Percentiles rank a stretch among this genome's conserved stretches.
Evolutionary conservation across 2,329 filamentous ascomycete genomes (phyloP).

Genomic region (Stenocarpella maydis): DNA sequence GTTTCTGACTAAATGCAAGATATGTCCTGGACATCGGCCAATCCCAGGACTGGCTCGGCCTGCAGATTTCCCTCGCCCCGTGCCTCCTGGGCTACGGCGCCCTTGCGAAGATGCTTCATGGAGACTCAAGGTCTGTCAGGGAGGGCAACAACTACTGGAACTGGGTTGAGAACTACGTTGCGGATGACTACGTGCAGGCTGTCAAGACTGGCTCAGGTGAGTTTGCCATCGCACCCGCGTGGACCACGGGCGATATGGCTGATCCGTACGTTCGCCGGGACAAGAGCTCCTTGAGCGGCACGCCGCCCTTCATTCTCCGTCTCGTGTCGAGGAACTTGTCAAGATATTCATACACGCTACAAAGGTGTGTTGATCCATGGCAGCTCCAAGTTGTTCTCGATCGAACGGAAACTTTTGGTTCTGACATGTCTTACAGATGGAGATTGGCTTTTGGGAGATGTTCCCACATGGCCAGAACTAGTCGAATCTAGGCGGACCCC

Average conservation of each 20-base stretch:
- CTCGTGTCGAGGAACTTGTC: constrained; percentile 81
- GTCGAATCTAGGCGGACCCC: background rate
- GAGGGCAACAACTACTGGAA: constrained; percentile 81
- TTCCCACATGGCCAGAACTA: constrained; percentile 36
- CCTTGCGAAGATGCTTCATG: constrained; percentile 76
- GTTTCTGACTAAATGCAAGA: constrained; percentile 43
- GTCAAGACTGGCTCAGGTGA: constrained; percentile 75
- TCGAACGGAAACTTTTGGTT: constrained; percentile 34
- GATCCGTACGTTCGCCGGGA: background rate
- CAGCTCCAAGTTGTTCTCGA: background rate
- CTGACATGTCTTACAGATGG: constrained; percentile 62
- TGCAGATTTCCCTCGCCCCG: constrained; percentile 85
- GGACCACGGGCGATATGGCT: background rate
- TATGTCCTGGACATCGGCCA: constrained; percentile 91
- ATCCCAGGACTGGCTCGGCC: constrained; percentile 85
- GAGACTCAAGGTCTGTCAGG: constrained; percentile 66
- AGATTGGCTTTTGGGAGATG: constrained; percentile 81
- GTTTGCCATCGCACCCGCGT: constrained; percentile 38
- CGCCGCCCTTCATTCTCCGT: constrained; percentile 75
- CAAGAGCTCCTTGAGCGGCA: constrained; percentile 79
- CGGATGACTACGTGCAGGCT: constrained; percentile 78
- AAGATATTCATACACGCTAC: constrained; percentile 89
- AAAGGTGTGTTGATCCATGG: constrained; percentile 61
- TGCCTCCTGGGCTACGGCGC: constrained; percentile 90
- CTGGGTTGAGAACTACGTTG: constrained; percentile 91